Evolutionary conservation across 495 filamentous ascomycete genomes (phyloP), one percentile per base, ranked within the genome.

Genomic region (Bryoglossum gracile): DNA sequence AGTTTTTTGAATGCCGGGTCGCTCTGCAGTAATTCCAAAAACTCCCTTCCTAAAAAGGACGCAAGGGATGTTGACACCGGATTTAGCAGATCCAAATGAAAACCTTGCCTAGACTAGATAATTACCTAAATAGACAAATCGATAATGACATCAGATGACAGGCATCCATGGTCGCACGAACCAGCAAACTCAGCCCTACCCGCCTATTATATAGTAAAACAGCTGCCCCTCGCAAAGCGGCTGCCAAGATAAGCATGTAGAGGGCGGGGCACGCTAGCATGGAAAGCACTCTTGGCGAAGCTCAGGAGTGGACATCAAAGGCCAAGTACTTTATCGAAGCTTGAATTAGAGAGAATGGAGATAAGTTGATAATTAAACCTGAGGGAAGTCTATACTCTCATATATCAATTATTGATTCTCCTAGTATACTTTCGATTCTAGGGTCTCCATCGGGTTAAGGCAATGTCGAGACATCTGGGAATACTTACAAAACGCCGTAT

Each of bases 171-270:
- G 36, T 39, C 36, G 36, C 36, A 39, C 2, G 3, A 39, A 39
- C 36, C 36, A 25, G 36, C 36, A 10, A 39, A 22, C 18, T 18
- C 22, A 39, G 18, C 14, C 36, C 36, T 22, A 39, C 36, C 36
- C 36, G 5, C 36, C 36, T 39, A n/a, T n/a, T n/a, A n/a, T n/a
- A n/a, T n/a, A n/a, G n/a, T n/a, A 39, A 39, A 19, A 39, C 36
- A 22, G 36, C 36, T 39, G 36, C 3, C 36, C 36, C 3, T 39
- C 36, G 22, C 14, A 39, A 39, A 18, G 36, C 36, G 4, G 36
- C 18, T 8, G 5, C 3, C 8, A 39, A 39, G 36, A 37, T 39
- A 39, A 39, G 36, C 36, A n/a, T n/a, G n/a, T n/a, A n/a, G n/a
- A n/a, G n/a, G n/a, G n/a, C n/a, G n/a, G n/a, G n/a, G n/a, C n/a